Evolutionary conservation across 495 filamentous ascomycete genomes (phyloP), one percentile per base, ranked within the genome.

Genomic region (Saxophila tyrrhenica): DNA sequence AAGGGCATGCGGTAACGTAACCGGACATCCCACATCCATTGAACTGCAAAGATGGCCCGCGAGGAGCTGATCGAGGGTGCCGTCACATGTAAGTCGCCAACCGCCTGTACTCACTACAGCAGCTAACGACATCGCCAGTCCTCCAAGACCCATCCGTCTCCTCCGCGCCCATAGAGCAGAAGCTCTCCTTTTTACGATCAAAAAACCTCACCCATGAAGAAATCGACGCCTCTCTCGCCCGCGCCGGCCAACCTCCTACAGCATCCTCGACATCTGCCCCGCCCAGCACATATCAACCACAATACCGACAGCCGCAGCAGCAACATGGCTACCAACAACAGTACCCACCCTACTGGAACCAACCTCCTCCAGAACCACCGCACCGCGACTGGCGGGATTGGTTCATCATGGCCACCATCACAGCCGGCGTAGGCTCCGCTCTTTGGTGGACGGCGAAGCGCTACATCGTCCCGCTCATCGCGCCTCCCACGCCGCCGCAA

Each of bases 191-290:
- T 61, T 77, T 99, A 19, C 85, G 91, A 66, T 94, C 91, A 0
- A 99, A 99, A 70, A 96, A 97, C 65, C 77, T 99, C 16, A 96
- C 91, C 2, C 86, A 89, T 69, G 89, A 97, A 69, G 92, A 99
- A 69, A 82, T 99, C 54, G 87, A 89, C 64, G 71, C 80, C 35
- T 85, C 92, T 19, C 78, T 99, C 51, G 80, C 86, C 39, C 79
- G 91, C 57, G 80, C 78, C 39, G 79, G 81, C 25, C 76, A 84
- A 54, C 73, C 78, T 25, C 39, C 65, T 54, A 62, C 69, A 45
- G 59, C 74, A 24, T 64, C 65, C 32, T 55, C 71, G 43, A 59
- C 63, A 25, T 54, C 72, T 29, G 50, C 71, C 11, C 57, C 73
- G 7, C 54, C 72, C 19, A 64, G 59, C 29, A 44, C 67, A 15